Evolutionary conservation across 2,329 filamentous ascomycete genomes (phyloP).

Genomic region (Lithohypha guttulata): DNA sequence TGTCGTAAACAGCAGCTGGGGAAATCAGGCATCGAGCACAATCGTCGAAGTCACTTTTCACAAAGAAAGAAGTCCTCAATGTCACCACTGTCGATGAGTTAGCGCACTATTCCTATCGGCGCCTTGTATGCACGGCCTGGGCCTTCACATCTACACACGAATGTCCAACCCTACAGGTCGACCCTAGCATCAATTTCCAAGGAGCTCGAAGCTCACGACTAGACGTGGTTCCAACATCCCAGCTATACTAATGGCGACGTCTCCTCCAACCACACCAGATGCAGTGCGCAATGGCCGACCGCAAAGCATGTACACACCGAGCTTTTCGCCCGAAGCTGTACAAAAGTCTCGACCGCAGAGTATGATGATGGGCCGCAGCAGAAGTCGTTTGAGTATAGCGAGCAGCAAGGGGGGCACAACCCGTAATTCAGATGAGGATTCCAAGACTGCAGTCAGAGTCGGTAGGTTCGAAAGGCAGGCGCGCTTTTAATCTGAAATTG

Average conservation of each 20-base stretch:
- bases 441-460: constrained; percentile 87
- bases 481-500: too few relatives aligned
- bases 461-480: too few relatives aligned
- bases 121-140: too few relatives aligned
- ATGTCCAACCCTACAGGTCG: background rate
- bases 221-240: too few relatives aligned
- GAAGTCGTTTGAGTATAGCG: constrained; percentile 68
- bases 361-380: constrained; percentile 67
- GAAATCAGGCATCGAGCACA: too few relatives aligned
- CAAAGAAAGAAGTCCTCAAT: too few relatives aligned
- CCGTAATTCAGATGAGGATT: constrained; percentile 76
- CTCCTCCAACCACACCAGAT: constrained; percentile 21
- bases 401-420: constrained; percentile 61
- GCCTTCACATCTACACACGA: background rate
- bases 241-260: constrained; percentile 15
- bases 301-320: constrained; percentile 19
- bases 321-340: constrained; percentile 17
- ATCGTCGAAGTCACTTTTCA: too few relatives aligned
- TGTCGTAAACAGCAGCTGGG: too few relatives aligned
- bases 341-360: constrained; percentile 59
- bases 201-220: too few relatives aligned
- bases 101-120: too few relatives aligned
- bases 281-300: constrained; percentile 14
- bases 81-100: too few relatives aligned
- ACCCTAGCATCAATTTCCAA: background rate